Evolutionary conservation across 805 yeast species (phyloP).

Genomic region (Yarrowia bubula): DNA sequence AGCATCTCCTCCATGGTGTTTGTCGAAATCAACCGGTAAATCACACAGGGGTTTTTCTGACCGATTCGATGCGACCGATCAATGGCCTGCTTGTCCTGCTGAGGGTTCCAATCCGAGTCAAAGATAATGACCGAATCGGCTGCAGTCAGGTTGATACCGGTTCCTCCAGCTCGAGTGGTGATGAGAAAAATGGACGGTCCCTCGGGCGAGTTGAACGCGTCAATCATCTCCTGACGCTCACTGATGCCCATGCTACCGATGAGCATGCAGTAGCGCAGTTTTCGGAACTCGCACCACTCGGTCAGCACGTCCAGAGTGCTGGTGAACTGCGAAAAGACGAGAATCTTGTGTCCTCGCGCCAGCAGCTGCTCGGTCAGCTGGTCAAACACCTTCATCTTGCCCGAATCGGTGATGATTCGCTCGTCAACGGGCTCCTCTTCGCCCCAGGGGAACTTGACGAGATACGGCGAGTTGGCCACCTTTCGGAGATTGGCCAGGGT

Average conservation of each 20-base stretch:
- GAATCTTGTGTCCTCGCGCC: constrained; percentile 57
- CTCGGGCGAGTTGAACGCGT: constrained; percentile 45
- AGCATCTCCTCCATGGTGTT: constrained; percentile 83
- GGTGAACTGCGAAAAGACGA: constrained; percentile 86
- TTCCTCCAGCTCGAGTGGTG: constrained; percentile 92
- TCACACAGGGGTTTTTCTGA: constrained; percentile 76
- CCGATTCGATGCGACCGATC: constrained; percentile 95
- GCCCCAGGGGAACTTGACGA: constrained; percentile 76
- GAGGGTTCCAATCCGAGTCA: constrained; percentile 98
- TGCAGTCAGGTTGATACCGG: constrained; percentile 79
- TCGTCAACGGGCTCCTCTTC: constrained; percentile 46
- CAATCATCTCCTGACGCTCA: constrained; percentile 64
- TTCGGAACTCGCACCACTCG: constrained; percentile 62
- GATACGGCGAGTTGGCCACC: constrained; percentile 65
- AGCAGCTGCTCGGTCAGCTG: constrained; percentile 57
- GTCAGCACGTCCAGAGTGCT: constrained; percentile 74
- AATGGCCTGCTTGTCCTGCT: constrained; percentile 93
- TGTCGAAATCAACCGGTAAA: constrained; percentile 72
- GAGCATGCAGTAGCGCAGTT: constrained; percentile 53
- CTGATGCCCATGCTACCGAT: constrained; percentile 73
- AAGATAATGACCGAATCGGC: constrained; percentile 89
- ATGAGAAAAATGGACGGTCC: constrained; percentile 59
- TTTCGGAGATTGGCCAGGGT: not conserved
- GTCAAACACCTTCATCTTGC: constrained; percentile 69
- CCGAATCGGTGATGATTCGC: constrained; percentile 54